Evolutionary conservation across 768 basidiomycete genomes (phyloP), one percentile per base, ranked within the genome.

Genomic region (Gymnopilus junonius): DNA sequence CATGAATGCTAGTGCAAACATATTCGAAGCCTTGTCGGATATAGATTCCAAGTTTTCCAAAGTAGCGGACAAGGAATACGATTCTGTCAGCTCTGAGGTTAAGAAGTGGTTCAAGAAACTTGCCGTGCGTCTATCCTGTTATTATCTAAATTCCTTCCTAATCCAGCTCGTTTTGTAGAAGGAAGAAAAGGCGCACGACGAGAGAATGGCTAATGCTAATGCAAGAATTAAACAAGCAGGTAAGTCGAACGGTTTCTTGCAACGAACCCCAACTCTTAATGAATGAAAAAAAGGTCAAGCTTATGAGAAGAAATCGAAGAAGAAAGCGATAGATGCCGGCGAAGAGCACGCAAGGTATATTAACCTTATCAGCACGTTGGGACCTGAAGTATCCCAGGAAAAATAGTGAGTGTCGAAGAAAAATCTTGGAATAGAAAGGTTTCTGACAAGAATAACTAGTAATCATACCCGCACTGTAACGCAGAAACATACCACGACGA

Each of bases 71-170:
- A 92, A 86, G 75, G 92, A 94, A 65, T 91, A 87, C 62, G 86
- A 88, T 64, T 69, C 60, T 21, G 77, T 92, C 54, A 87, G 85
- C 65, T 74, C 78, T 31, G 92, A 93, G 65, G 86, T 92, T 42
- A 90, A 87, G 80, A 94, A 91, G 69, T 93, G 92, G 91, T 88
- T 93, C 81, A 93, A 91, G 85, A 92, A 88, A 74, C 82, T 93
- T 35, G 83, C 87, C 53, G 92, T 93, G 69, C 67, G 90, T 76
- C 10, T 31, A 55, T 27, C 59, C 62, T 40, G 61, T n/a, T 35
- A 23, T 27, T 34, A 59, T 56, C 59, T 32, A 21, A 8, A 55
- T 21, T 45, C 20, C n/a, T 23, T 29, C 0, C 46, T 37, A 46
- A 3, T 48, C 23, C 25, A n/a, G 2, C 61, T 4, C 35, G 58